A percentile compares a stretch with the other conserved stretches of the same genome.
Conservation (phyloP, 805 yeast species). For the Metschnikowia continentalis region DNA sequence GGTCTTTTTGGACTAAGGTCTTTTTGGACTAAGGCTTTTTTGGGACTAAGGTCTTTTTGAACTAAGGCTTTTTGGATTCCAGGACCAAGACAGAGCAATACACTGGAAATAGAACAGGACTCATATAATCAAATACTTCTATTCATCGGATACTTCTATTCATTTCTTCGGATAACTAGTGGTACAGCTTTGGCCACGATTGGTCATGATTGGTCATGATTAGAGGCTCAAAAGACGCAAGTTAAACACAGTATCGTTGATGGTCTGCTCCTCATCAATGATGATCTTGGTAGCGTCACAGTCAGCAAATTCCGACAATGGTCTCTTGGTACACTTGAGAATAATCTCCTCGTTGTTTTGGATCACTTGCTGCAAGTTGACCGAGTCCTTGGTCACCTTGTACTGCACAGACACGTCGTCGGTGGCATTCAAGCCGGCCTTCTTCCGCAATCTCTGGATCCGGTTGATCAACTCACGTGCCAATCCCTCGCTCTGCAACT, state of each 20-base stretch:
- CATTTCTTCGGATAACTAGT: background rate
- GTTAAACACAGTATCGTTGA: slow-evolving; percentile 71
- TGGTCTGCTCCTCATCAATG: slow-evolving; percentile 80
- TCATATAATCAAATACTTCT: background rate
- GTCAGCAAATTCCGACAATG: slow-evolving; percentile 48
- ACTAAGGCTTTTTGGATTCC: no score
- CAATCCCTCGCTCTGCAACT: slow-evolving; percentile 86
- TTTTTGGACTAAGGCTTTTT: no score
- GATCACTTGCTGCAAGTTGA: slow-evolving; percentile 60
- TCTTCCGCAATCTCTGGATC: slow-evolving; percentile 95
- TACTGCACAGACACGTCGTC: slow-evolving; percentile 92
- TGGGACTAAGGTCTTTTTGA: no score
- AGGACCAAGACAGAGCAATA: no score
- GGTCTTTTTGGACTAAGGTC: no score
- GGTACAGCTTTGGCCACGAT: background rate
- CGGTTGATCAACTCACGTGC: slow-evolving; percentile 97
- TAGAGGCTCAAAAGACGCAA: slow-evolving; percentile 72
- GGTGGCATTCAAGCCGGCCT: slow-evolving; percentile 89
- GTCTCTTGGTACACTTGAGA: slow-evolving; percentile 70
- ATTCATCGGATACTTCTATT: background rate
- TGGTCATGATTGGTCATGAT: no score
- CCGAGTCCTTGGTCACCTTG: slow-evolving; percentile 59
- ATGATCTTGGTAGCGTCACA: slow-evolving; percentile 38
- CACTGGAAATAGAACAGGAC: background rate
- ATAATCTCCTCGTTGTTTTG: slow-evolving; percentile 62